phyloP scores from a whole-genome alignment of 2,329 filamentous ascomycete species.

The Pseudogymnoascus verrucosus region DNA sequence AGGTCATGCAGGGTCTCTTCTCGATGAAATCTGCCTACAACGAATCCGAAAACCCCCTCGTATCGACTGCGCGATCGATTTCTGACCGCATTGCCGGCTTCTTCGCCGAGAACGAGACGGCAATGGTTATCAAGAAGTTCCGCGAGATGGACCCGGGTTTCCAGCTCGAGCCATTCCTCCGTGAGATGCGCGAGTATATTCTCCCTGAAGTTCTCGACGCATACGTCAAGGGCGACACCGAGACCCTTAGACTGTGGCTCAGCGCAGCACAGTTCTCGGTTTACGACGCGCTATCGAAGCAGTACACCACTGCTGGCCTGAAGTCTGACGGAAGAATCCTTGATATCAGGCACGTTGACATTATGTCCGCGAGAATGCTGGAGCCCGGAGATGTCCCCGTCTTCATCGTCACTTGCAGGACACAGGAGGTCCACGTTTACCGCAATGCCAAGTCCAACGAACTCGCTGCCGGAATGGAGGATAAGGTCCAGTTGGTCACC shows the following conservation, averaged over 20 bases:
- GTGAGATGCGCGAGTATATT: conserved; percentile 95
- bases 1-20: conserved; percentile 81
- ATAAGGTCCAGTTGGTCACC: conserved; percentile 95
- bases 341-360: conserved; percentile 91
- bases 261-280: conserved; percentile 94
- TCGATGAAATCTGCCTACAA: conserved; percentile 80
- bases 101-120: conserved; percentile 97
- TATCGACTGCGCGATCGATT: conserved; percentile 83
- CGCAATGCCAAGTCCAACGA: conserved; percentile 82
- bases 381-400: conserved; percentile 86
- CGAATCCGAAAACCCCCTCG: conserved; percentile 93
- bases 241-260: conserved; percentile 88
- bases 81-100: conserved; percentile 89
- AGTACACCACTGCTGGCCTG: conserved; percentile 87
- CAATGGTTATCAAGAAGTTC: conserved; percentile 96
- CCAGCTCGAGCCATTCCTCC: conserved; percentile 88
- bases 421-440: conserved; percentile 97
- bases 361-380: conserved; percentile 69
- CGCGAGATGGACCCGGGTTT: conserved; percentile 91
- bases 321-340: conserved; percentile 93
- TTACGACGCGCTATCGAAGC: conserved; percentile 92
- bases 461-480: conserved; percentile 94
- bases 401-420: conserved; percentile 93
- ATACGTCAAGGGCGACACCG: conserved; percentile 91
- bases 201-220: conserved; percentile 94